phyloP scores from a whole-genome alignment of 140 eudicot species.

The Oenanthe javanica region DNA sequence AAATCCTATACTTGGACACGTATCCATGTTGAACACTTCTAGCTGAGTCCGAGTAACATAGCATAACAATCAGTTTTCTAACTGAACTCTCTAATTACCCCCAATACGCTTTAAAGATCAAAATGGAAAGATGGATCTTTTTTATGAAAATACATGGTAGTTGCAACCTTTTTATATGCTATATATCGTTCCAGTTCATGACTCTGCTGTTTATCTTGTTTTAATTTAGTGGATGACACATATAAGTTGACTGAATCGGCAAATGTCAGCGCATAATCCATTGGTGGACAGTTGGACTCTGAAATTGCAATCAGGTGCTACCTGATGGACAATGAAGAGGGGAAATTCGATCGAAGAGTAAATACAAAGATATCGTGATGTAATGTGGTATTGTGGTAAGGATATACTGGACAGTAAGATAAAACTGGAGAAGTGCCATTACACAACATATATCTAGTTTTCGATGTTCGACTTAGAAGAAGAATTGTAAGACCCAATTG shows the following conservation, averaged over 20 bases:
- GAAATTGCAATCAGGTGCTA: conserved; percentile 90
- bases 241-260: conserved; percentile 85
- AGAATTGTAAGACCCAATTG: background rate
- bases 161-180: background rate
- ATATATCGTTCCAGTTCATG: background rate
- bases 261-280: conserved; percentile 75
- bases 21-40: no score
- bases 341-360: conserved; percentile 22
- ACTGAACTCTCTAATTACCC: background rate
- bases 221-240: conserved; percentile 62
- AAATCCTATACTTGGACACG: no score
- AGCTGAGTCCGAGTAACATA: background rate
- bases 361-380: conserved; percentile 55
- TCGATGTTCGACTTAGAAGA: background rate
- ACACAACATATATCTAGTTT: background rate
- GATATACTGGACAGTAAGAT: conserved; percentile 46
- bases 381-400: conserved; percentile 52
- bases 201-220: background rate
- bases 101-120: background rate
- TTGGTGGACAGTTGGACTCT: conserved; percentile 89
- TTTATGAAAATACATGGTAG: background rate
- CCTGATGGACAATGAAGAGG: conserved; percentile 32
- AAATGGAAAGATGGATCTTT: background rate
- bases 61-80: conserved; percentile 22
- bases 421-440: background rate